Base-by-base conservation (phyloP, 306 rosid genomes). In the Quercus agrifolia region DNA sequence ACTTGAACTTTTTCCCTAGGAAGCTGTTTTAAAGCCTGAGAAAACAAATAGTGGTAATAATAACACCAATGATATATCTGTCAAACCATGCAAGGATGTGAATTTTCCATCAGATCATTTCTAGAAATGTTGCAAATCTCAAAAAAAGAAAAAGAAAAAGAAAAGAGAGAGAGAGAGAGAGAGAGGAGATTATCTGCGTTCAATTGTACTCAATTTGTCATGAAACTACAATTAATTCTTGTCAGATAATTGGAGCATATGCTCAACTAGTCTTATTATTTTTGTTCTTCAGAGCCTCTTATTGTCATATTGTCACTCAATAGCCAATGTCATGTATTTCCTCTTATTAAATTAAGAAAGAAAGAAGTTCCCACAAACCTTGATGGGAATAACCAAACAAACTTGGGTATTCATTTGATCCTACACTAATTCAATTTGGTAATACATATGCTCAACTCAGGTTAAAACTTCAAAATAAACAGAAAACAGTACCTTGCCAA, bases 21-120 rank as follows among this genome's bases (percentile, higher is more conserved):
- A 56, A 93, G 92, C 63, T 84, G 84, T 78, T 93, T 91, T 21
- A 93, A 75, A 83, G 89, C 96, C 96, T 91, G 78, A 76, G 38
- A 80, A 81, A 61, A 78, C 72, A 33, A 70, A 12, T 13, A 13
- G 15, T 49, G 54, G 12, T 12, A 49, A 21, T 49, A 76, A 49
- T 11, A 35, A 80, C 80, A 38, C 46, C 46, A 66, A 75, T 61
- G 5, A 27, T 78, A 75, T 3, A 10, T 23, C 15, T 46, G 23
- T 5, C 46, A 57, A 23, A 6, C 9, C 41, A 56, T 15, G 27
- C 12, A 25, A 23, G 31, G 23, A 59, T 20, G 66, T 21, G 27
- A 49, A 49, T 49, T 49, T 59, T 59, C 30, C 66, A 20, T 4
- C 25, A 27, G 0, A 12, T 23, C 25, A 28, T 23, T 54, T 59